These are phyloP conservation scores for Lentinula novae-zelandiae DNA, from an alignment of 1,284 basidiomycete genomes.

Conservation along the genomic window DNA sequence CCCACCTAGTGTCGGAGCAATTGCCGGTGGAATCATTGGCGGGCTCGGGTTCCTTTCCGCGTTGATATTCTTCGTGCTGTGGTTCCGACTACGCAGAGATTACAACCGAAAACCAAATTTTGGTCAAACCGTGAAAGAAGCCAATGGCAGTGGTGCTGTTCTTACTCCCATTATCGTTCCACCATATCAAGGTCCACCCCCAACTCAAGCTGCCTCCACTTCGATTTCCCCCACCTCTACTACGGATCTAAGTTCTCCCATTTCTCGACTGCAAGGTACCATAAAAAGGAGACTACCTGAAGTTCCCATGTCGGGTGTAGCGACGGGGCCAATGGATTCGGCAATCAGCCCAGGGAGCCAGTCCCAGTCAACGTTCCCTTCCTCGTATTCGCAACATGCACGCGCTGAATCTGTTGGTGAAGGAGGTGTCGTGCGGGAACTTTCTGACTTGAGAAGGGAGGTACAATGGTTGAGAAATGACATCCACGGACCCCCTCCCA, in stretches of 20 bases:
- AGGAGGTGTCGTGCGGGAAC: neutral
- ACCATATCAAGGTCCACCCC: neutral
- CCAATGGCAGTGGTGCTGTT: neutral
- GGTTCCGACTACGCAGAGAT: neutral
- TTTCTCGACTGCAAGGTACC: neutral
- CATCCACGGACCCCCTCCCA: neutral
- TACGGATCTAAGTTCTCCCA: neutral
- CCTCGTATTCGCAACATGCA: neutral
- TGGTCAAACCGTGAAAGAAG: neutral
- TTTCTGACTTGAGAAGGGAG: neutral
- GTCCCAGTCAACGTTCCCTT: neutral
- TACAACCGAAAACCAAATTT: constrained; percentile 4
- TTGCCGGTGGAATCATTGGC: neutral
- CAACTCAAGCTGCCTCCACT: neutral
- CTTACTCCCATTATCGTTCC: neutral
- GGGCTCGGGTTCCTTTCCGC: neutral
- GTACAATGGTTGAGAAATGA: neutral
- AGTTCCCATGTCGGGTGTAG: neutral
- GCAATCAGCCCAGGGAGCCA: neutral
- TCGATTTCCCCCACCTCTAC: neutral
- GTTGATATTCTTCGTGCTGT: neutral
- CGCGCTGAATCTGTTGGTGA: neutral
- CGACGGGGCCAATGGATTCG: neutral
- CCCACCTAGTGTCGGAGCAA: neutral
- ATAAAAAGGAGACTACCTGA: neutral